A percentile compares a stretch with the other conserved stretches of the same genome.
Conservation (phyloP, 106 monocot species). For the Hemerocallis citrina region DNA sequence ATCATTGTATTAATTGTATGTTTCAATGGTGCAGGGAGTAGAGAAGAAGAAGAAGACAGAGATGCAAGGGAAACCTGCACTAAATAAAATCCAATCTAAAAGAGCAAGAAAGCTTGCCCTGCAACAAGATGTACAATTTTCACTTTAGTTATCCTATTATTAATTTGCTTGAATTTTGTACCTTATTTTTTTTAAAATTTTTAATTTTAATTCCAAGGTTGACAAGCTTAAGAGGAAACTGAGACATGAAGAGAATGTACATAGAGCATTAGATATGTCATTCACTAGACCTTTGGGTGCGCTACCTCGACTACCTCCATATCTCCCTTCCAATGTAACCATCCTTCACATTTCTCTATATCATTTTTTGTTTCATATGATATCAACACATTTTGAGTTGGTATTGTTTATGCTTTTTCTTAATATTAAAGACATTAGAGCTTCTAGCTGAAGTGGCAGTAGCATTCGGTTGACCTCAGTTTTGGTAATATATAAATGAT, state of each 20-base stretch:
- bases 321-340: slow-evolving; percentile 68
- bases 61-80: slow-evolving; percentile 15
- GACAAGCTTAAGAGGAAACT: slow-evolving; percentile 89
- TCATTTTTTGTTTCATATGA: too few relatives aligned
- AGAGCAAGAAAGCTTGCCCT: slow-evolving; percentile 78
- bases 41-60: slow-evolving; percentile 52
- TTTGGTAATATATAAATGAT: too few relatives aligned
- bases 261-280: slow-evolving; percentile 81
- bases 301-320: slow-evolving; percentile 86
- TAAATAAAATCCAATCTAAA: slow-evolving; percentile 27
- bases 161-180: neutral
- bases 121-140: slow-evolving; percentile 63
- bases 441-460: too few relatives aligned
- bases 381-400: too few relatives aligned
- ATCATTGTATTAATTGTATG: slow-evolving; percentile 5
- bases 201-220: too few relatives aligned
- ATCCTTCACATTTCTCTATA: neutral
- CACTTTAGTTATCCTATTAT: too few relatives aligned
- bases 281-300: slow-evolving; percentile 78
- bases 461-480: too few relatives aligned
- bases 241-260: slow-evolving; percentile 79
- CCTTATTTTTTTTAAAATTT: too few relatives aligned
- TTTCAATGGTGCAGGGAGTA: slow-evolving; percentile 19
- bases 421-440: too few relatives aligned
- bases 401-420: too few relatives aligned